Evolutionary conservation across 2,329 filamentous ascomycete species (phyloP).

Genomic region (Verruconis gallopava): DNA sequence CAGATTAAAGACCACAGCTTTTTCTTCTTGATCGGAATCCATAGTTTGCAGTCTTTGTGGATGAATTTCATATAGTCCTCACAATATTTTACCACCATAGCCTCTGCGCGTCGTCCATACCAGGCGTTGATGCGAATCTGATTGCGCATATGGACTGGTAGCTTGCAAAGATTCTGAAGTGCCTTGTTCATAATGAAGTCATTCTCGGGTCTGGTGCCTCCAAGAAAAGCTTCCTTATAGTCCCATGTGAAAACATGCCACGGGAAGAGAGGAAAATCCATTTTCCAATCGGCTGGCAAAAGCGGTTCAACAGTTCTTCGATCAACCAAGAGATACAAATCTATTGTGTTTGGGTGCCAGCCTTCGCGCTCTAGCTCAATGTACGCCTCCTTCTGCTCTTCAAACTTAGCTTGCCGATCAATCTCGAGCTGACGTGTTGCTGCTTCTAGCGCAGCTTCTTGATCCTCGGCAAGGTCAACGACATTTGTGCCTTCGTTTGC

Average conservation of each 20-base stretch:
- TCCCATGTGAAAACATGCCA: constrained; percentile 36
- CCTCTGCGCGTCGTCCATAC: constrained; percentile 22
- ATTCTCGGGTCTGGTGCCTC: constrained; percentile 16
- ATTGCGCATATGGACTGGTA: constrained; percentile 36
- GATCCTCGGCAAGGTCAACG: not conserved
- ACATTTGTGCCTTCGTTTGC: not conserved
- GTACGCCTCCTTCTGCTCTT: not conserved
- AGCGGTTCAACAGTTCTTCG: constrained; percentile 45
- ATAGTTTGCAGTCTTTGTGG: constrained; percentile 33
- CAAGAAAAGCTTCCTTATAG: constrained; percentile 32
- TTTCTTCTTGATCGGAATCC: constrained; percentile 13
- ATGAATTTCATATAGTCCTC: constrained; percentile 41
- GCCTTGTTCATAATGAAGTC: constrained; percentile 34
- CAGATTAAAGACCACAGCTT: constrained; percentile 22
- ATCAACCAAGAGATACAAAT: constrained; percentile 39
- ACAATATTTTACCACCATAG: constrained; percentile 30
- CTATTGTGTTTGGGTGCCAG: constrained; percentile 40
- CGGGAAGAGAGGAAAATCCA: constrained; percentile 42
- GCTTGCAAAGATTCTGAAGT: constrained; percentile 34
- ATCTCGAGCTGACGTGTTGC: not conserved
- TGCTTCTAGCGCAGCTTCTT: not conserved
- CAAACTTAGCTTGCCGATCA: not conserved
- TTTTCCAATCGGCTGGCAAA: constrained; percentile 37
- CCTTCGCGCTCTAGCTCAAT: constrained; percentile 16
- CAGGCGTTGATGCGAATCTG: constrained; percentile 19